phyloP scores from a whole-genome alignment of 129 eudicot genomes.

The Flaveria bidentis region DNA sequence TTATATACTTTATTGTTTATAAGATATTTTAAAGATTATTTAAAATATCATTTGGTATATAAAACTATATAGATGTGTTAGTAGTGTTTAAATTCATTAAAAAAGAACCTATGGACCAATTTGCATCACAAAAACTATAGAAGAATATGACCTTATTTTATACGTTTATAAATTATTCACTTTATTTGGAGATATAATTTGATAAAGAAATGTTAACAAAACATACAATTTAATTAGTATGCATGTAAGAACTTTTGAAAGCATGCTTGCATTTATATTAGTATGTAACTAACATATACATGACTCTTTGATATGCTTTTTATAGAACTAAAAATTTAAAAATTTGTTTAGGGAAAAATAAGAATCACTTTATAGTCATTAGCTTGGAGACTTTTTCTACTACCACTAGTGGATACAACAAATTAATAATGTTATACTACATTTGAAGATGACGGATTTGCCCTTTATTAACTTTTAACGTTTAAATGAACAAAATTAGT shows the following conservation, averaged over 20 bases:
- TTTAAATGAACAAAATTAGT: too few species aligned
- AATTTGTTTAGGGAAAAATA: too few species aligned
- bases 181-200: not conserved
- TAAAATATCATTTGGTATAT: not conserved
- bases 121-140: not conserved
- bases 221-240: not conserved
- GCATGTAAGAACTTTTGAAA: not conserved
- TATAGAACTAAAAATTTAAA: not conserved
- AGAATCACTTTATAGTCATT: too few species aligned
- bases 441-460: too few species aligned
- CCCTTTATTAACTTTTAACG: too few species aligned
- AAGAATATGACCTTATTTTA: not conserved
- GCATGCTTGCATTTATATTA: not conserved
- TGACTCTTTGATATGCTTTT: not conserved
- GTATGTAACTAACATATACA: not conserved
- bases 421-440: too few species aligned
- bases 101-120: not conserved
- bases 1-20: not conserved
- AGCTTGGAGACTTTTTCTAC: too few species aligned
- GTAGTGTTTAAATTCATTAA: constrained; percentile 4
- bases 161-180: not conserved
- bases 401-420: too few species aligned
- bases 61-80: not conserved
- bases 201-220: not conserved
- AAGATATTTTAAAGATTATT: not conserved